Conservation (phyloP, 768 basidiomycete genomes). For the Candolleomyces eurysporus region DNA sequence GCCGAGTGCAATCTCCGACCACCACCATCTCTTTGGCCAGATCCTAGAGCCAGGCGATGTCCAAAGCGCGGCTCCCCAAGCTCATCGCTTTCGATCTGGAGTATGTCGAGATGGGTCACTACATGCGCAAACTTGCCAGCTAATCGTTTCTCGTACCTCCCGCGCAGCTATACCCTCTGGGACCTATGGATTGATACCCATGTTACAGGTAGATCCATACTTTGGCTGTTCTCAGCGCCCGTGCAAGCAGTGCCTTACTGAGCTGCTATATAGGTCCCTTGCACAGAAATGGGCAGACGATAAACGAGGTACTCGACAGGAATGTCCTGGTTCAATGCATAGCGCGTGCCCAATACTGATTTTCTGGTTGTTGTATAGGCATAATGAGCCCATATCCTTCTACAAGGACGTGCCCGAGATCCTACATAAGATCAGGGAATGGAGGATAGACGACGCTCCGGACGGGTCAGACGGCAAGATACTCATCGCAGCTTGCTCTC, state of each 20-base stretch:
- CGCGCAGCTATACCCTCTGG: slow-evolving; percentile 77
- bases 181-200: slow-evolving; percentile 86
- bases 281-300: slow-evolving; percentile 39
- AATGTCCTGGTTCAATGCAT: slow-evolving; percentile 14
- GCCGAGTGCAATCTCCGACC: too few relatives aligned
- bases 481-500: slow-evolving; percentile 69
- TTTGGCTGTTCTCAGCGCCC: neutral
- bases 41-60: too few relatives aligned
- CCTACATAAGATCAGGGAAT: slow-evolving; percentile 52
- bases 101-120: slow-evolving; percentile 31
- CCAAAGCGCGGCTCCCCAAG: slow-evolving; percentile 36
- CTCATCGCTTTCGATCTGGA: slow-evolving; percentile 83
- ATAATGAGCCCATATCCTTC: slow-evolving; percentile 60
- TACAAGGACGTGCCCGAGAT: slow-evolving; percentile 78
- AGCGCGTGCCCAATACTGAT: neutral
- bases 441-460: slow-evolving; percentile 28
- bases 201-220: slow-evolving; percentile 42
- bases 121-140: neutral
- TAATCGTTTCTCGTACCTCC: neutral
- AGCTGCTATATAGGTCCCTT: slow-evolving; percentile 47
- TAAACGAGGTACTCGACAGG: slow-evolving; percentile 54
- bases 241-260: slow-evolving; percentile 35
- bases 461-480: slow-evolving; percentile 14
- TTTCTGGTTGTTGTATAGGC: slow-evolving; percentile 30
- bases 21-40: too few relatives aligned